Evolutionary conservation across 2,329 filamentous ascomycete species (phyloP).

Genomic region (Talaromyces sp.): DNA sequence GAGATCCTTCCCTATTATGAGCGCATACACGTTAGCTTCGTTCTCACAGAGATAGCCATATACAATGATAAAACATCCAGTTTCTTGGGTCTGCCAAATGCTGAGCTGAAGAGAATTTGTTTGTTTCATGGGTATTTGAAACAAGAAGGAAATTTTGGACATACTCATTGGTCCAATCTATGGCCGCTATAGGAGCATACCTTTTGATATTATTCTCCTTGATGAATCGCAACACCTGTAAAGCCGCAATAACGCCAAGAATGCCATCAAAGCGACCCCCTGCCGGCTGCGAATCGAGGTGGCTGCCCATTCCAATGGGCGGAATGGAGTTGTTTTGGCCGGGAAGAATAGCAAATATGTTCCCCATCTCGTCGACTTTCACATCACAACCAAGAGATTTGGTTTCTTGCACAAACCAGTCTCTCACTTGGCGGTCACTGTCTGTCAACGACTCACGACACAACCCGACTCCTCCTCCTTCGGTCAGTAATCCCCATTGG

Average conservation of each 20-base stretch:
- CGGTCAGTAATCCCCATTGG: neutral
- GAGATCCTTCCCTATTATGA: constrained; percentile 63
- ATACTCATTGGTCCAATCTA: constrained; percentile 47
- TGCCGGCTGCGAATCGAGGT: constrained; percentile 63
- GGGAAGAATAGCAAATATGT: constrained; percentile 71
- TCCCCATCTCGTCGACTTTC: constrained; percentile 70
- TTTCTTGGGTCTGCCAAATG: neutral
- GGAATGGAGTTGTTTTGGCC: constrained; percentile 52
- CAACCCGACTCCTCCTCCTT: constrained; percentile 56
- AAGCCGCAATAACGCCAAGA: constrained; percentile 64
- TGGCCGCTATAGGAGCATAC: constrained; percentile 64
- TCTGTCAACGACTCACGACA: constrained; percentile 67
- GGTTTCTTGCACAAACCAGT: constrained; percentile 67
- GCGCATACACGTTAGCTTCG: neutral
- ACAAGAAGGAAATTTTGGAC: neutral
- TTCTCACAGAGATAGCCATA: neutral
- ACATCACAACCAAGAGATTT: constrained; percentile 61
- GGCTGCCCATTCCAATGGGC: constrained; percentile 68
- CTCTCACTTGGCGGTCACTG: constrained; percentile 63
- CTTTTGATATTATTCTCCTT: constrained; percentile 64
- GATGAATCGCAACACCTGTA: constrained; percentile 67
- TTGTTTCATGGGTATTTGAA: neutral
- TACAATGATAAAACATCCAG: too few relatives aligned
- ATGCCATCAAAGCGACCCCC: constrained; percentile 67
- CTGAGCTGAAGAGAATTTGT: neutral